Percentiles rank a stretch among this genome's conserved stretches.
Evolutionary conservation across 371 early-diverging fungal species (phyloP).

Genomic region (Zancudomyces culisetae): DNA sequence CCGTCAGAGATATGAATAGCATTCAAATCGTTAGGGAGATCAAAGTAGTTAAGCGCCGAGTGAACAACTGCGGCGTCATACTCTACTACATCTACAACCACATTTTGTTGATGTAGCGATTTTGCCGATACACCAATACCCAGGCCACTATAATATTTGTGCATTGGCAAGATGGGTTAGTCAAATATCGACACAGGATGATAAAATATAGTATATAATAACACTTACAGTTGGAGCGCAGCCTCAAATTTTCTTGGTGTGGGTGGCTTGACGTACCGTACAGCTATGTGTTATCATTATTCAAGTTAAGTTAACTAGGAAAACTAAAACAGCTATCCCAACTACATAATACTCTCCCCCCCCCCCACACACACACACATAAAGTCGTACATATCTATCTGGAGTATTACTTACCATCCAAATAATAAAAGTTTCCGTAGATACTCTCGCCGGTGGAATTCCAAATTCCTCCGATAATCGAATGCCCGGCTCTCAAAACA

Average conservation of each 20-base stretch:
- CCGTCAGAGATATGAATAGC: conserved; percentile 44
- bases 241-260: conserved; percentile 11
- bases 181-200: too few species aligned
- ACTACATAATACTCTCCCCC: too few species aligned
- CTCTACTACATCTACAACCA: conserved; percentile 52
- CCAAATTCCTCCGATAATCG: conserved; percentile 57
- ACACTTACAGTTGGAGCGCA: conserved; percentile 20
- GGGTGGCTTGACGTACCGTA: conserved; percentile 17
- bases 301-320: too few species aligned
- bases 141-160: too few species aligned
- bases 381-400: too few species aligned
- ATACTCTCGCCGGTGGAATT: conserved; percentile 36
- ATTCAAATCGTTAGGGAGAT: conserved; percentile 29
- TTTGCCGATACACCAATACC: conserved; percentile 57
- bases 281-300: too few species aligned
- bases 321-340: too few species aligned
- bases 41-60: conserved; percentile 43
- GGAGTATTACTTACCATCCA: conserved; percentile 50
- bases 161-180: too few species aligned
- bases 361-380: too few species aligned
- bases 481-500: conserved; percentile 60
- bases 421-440: conserved; percentile 52
- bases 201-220: too few species aligned
- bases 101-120: conserved; percentile 32
- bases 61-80: conserved; percentile 45